Evolutionary conservation across 345 rosid species (phyloP).

Genomic region (Gynandropsis gynandra): DNA sequence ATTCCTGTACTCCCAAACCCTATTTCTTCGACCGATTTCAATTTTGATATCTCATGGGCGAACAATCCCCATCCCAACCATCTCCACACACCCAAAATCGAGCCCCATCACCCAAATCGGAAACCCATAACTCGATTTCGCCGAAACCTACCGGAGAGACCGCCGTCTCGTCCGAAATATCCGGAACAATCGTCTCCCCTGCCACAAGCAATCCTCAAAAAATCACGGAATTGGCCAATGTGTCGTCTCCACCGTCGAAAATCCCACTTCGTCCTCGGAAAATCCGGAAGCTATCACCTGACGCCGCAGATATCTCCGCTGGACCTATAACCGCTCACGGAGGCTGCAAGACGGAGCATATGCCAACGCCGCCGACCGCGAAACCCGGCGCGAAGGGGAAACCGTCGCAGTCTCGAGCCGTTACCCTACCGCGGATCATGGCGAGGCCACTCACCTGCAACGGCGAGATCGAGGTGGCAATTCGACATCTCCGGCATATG

Average conservation of each 20-base stretch:
- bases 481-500: conserved; percentile 61
- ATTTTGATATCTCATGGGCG: conserved; percentile 54
- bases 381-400: conserved; percentile 25
- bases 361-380: conserved; percentile 20
- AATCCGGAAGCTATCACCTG: conserved; percentile 68
- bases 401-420: conserved; percentile 32
- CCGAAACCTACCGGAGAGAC: conserved; percentile 24
- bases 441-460: conserved; percentile 73
- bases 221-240: conserved; percentile 30
- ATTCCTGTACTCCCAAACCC: conserved; percentile 12
- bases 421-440: conserved; percentile 37
- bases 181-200: conserved; percentile 22
- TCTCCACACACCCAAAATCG: conserved; percentile 29
- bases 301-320: conserved; percentile 25
- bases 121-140: conserved; percentile 25
- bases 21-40: conserved; percentile 5
- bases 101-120: conserved; percentile 31
- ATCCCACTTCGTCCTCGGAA: conserved; percentile 91
- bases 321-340: conserved; percentile 16
- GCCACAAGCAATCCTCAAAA: conserved; percentile 23
- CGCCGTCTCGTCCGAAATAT: conserved; percentile 19
- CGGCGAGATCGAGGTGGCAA: conserved; percentile 77
- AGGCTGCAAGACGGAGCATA: conserved; percentile 23
- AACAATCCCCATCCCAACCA: conserved; percentile 43
- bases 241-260: conserved; percentile 62